phyloP scores from a whole-genome alignment of 192 early-diverging fungal genomes.

The Physocladia obscura region DNA sequence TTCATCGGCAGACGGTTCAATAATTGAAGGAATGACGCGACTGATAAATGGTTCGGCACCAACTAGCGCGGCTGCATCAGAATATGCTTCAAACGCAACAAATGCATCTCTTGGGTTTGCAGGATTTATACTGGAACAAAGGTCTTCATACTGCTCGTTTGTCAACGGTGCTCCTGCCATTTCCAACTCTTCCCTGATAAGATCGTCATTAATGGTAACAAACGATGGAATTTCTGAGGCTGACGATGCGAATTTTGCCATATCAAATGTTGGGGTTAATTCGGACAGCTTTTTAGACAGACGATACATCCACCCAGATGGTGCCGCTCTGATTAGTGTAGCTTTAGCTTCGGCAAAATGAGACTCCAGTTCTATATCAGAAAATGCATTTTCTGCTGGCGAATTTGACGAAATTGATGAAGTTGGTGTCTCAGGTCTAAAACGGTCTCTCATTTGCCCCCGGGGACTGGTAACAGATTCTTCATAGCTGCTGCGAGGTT shows the following conservation, averaged over 20 bases:
- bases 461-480: no score
- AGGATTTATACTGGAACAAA: neutral
- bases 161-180: neutral
- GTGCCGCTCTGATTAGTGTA: neutral
- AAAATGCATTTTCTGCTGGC: neutral
- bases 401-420: no score
- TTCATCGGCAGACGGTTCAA: neutral
- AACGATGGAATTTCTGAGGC: slow-evolving; percentile 8
- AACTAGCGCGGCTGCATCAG: neutral
- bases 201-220: neutral
- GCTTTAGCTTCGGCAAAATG: neutral
- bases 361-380: neutral
- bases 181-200: neutral
- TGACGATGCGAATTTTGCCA: neutral
- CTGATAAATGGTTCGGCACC: slow-evolving; percentile 1
- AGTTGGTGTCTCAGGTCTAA: no score
- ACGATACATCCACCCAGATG: neutral
- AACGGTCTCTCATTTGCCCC: no score
- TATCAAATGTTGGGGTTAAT: slow-evolving; percentile 3
- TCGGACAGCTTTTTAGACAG: neutral
- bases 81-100: slow-evolving; percentile 10
- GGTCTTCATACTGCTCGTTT: neutral
- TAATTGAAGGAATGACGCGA: neutral
- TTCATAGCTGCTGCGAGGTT: no score
- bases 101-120: neutral